phyloP scores from a whole-genome alignment of 208 protist genomes.

The Naegleria fowleri region DNA sequence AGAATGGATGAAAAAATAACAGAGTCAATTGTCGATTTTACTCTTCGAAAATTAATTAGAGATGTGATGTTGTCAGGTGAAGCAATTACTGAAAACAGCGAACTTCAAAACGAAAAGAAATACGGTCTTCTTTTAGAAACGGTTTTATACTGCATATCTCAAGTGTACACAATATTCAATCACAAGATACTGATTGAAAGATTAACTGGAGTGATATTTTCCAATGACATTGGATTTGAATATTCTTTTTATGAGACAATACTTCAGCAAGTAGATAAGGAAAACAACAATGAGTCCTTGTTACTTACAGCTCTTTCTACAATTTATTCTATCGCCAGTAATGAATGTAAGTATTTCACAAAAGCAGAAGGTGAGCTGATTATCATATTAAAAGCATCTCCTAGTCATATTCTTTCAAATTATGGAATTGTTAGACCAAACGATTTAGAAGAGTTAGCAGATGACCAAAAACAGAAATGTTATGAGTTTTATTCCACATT shows the following conservation, averaged over 20 bases:
- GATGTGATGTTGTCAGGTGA: background rate
- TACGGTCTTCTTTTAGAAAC: background rate
- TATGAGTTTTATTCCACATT: background rate
- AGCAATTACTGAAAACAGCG: background rate
- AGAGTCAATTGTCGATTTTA: constrained; percentile 29
- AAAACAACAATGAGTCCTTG: background rate
- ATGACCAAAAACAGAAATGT: background rate
- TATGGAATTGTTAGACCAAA: background rate
- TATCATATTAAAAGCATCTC: background rate
- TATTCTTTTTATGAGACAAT: background rate
- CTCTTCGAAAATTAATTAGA: background rate
- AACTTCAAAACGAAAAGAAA: background rate
- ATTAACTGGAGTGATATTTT: background rate
- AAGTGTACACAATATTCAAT: background rate
- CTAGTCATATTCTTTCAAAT: background rate
- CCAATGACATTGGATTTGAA: background rate
- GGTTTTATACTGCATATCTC: background rate
- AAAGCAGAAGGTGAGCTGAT: background rate
- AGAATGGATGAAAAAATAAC: constrained; percentile 40
- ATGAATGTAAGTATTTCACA: background rate
- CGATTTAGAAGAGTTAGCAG: background rate
- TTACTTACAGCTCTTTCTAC: background rate
- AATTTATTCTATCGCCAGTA: background rate
- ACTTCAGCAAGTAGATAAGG: background rate
- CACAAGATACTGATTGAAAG: background rate